Conservation (phyloP, 768 basidiomycete species). For the Russula brevipes region DNA sequence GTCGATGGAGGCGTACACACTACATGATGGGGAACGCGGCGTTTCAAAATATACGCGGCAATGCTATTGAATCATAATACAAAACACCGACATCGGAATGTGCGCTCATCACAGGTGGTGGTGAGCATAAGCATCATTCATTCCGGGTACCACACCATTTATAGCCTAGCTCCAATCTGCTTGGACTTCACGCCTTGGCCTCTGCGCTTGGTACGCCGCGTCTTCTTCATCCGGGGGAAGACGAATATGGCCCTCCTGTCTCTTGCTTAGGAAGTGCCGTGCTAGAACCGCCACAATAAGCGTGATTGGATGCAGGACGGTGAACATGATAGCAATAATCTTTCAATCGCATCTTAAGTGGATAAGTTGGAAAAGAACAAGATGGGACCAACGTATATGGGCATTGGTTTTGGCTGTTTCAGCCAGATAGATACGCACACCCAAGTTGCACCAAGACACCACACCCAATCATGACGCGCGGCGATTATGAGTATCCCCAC, state of each 20-base stretch:
- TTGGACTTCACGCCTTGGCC: constrained; percentile 1
- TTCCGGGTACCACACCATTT: background rate
- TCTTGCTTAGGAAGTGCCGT: constrained; percentile 31
- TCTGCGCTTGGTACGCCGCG: background rate
- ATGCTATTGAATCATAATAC: background rate
- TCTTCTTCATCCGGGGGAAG: constrained; percentile 39
- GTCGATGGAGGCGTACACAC: background rate
- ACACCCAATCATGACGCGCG: constrained; percentile 62
- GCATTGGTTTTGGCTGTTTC: constrained; percentile 53
- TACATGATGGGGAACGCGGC: background rate
- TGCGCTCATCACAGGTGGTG: background rate
- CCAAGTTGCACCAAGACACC: constrained; percentile 73
- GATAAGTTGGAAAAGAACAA: background rate
- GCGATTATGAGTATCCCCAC: constrained; percentile 45
- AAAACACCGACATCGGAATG: background rate
- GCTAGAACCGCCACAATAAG: constrained; percentile 45
- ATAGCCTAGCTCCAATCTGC: constrained; percentile 17
- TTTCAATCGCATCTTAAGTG: constrained; percentile 28
- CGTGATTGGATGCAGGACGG: constrained; percentile 58
- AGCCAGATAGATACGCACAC: constrained; percentile 62
- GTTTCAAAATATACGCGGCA: background rate
- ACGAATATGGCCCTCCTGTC: constrained; percentile 37
- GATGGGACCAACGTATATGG: constrained; percentile 51
- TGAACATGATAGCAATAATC: constrained; percentile 60
- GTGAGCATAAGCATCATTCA: background rate